Evolutionary conservation across 2,329 filamentous ascomycete genomes (phyloP), one percentile per base, ranked within the genome.

Genomic region (Pestalotiopsis sp.): DNA sequence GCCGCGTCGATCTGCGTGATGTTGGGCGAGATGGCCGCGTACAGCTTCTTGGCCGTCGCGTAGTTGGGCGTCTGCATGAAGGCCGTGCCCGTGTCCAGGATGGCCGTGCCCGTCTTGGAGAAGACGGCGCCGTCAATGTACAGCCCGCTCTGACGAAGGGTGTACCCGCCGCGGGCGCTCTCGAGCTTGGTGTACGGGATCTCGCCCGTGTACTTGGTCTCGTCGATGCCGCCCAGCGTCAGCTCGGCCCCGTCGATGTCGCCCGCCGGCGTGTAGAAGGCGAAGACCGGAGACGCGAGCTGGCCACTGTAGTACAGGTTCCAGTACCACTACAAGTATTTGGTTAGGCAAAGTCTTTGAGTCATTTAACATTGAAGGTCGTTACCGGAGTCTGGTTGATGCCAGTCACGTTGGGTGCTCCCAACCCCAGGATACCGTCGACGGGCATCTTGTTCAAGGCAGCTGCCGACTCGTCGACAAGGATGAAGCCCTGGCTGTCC

Each of bases 371-470:
- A 9, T 9, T 36, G 2, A 4, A 3, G 3, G 14, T 17, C 3
- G 17, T 52, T 23, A 11, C 45, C 5, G 76, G 67, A 7, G 64
- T 66, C 7, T 66, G 38, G 1, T 27, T 27, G 9, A 66, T 66
- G 13, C 31, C 59, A n/a, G 71, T 69, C 17, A 68, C 67, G 23
- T 70, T 66, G 2, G 69, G 70, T 2, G 70, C 68, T 3, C 70
- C 72, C 20, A 80, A 69, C 20, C 80, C 80, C 56, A 81, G 72
- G 61, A 81, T 76, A 41, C 78, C 78, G 57, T 80, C 78, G 38
- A 77, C 74, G 3, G 73, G 72, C 41, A 77, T 73, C 3, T 72
- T 67, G 3, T 72, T 71, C n/a, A 79, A 68, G 7, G 72, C 71
- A 1, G 73, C 69, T 5, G 74, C 72, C 71, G 78, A 80, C 7